phyloP scores from a whole-genome alignment of 371 early-diverging fungal genomes.

The Rhizopus stolonifer region DNA sequence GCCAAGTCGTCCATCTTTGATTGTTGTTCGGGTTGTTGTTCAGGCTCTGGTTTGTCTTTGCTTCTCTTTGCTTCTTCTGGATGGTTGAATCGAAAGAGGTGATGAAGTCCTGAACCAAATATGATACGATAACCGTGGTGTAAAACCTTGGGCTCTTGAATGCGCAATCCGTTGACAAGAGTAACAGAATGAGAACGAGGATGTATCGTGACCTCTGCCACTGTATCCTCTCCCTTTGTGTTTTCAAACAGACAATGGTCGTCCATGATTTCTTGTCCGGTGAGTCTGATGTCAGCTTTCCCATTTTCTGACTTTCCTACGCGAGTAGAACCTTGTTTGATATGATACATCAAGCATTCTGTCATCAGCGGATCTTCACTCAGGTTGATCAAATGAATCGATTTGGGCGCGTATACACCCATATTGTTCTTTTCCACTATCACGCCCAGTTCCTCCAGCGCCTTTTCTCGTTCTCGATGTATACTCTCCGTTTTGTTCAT shows the following conservation, averaged over 20 bases:
- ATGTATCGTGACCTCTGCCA: constrained; percentile 57
- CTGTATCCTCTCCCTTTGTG: constrained; percentile 20
- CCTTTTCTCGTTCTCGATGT: constrained; percentile 70
- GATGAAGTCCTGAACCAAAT: constrained; percentile 70
- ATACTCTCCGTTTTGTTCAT: constrained; percentile 67
- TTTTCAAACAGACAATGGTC: constrained; percentile 81
- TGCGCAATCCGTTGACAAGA: constrained; percentile 73
- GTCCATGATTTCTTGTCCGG: constrained; percentile 64
- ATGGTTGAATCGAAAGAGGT: constrained; percentile 83
- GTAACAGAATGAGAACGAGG: constrained; percentile 58
- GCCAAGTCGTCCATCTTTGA: constrained; percentile 40
- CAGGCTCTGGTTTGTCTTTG: constrained; percentile 36
- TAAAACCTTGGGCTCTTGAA: constrained; percentile 56
- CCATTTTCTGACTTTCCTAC: constrained; percentile 65
- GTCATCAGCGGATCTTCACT: constrained; percentile 88
- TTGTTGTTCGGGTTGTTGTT: constrained; percentile 34
- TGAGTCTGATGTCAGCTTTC: constrained; percentile 68
- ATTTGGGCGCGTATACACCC: constrained; percentile 79
- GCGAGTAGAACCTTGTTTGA: constrained; percentile 72
- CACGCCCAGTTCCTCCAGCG: constrained; percentile 81
- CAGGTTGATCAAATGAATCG: constrained; percentile 81
- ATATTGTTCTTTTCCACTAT: constrained; percentile 68
- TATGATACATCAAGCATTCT: constrained; percentile 83
- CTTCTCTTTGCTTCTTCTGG: constrained; percentile 80
- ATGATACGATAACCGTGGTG: constrained; percentile 77